Percentiles rank a stretch among this genome's conserved stretches.
Conservation (phyloP, 2,329 filamentous ascomycete species). For the Alternaria sp. region DNA sequence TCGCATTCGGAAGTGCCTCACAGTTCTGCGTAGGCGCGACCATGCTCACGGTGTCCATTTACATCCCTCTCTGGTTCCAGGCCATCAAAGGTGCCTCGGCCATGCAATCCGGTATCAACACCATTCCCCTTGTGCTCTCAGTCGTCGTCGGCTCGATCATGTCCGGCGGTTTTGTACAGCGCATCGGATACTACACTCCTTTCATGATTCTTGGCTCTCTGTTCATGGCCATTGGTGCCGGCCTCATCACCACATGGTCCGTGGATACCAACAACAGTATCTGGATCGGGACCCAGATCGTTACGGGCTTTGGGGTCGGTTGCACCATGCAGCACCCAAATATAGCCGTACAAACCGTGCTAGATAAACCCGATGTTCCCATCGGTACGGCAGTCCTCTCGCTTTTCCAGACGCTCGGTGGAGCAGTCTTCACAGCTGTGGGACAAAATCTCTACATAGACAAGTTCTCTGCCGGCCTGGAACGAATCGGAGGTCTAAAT, state of each 20-base stretch:
- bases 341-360: constrained; percentile 55
- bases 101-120: constrained; percentile 56
- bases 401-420: constrained; percentile 56
- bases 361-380: constrained; percentile 53
- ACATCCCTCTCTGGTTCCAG: constrained; percentile 58
- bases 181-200: constrained; percentile 58
- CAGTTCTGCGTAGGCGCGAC: constrained; percentile 53
- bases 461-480: constrained; percentile 50
- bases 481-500: constrained; percentile 50
- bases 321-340: constrained; percentile 57
- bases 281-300: constrained; percentile 46
- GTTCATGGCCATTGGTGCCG: constrained; percentile 56
- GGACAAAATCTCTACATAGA: constrained; percentile 59
- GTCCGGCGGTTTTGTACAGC: constrained; percentile 51
- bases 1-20: constrained; percentile 51
- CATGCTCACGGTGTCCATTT: constrained; percentile 52
- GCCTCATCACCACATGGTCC: constrained; percentile 55
- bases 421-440: constrained; percentile 57
- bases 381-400: constrained; percentile 57
- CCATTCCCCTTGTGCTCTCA: constrained; percentile 56
- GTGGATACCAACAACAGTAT: constrained; percentile 40
- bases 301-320: constrained; percentile 52
- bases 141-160: constrained; percentile 54
- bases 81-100: constrained; percentile 57
- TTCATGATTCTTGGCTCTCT: constrained; percentile 55